Evolutionary conservation across 306 rosid species (phyloP), one percentile per base, ranked within the genome.

Genomic region (Quercus parvula): DNA sequence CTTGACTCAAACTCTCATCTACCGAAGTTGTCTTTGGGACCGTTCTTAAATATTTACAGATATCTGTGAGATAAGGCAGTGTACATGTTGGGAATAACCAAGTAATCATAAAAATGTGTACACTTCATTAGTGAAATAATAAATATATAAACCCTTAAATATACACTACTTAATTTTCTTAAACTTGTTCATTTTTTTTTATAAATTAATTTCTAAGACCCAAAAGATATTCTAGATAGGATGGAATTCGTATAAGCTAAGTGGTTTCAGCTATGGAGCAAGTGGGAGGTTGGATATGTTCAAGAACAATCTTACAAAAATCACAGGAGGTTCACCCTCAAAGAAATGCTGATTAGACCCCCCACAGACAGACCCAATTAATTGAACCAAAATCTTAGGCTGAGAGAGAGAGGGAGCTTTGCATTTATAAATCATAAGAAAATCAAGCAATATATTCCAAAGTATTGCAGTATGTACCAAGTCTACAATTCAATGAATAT

Each of bases 281-380:
- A 87, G 88, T 80, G 89, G 85, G 77, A 72, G 61, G 68, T 76
- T 83, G 86, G 74, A 81, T 83, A 85, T 84, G 81, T 84, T 81
- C 87, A 63, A 54, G 73, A 70, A 75, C 81, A 84, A 79, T 86
- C 81, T 83, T 63, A 18, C 78, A 38, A 77, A 75, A 62, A 71
- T 71, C 15, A 56, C 66, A 17, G 44, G 41, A 67, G 11, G 12
- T 59, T 38, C 46, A 38, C 46, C 10, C 11, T 7, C 46, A 38
- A 38, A 38, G 46, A 38, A 38, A 38, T 38, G 10, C 10, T 38
- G 46, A 38, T 73, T 51, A 86, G 89, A 57, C 81, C 85, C 85
- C 35, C 22, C 54, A 38, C 18, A 80, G 31, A 19, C 62, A 20
- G 66, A 31, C 71, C 83, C 81, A 71, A 38, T 38, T 7, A 38